phyloP scores from a whole-genome alignment of 805 yeast genomes.

The Suhomyces canberraensis region DNA sequence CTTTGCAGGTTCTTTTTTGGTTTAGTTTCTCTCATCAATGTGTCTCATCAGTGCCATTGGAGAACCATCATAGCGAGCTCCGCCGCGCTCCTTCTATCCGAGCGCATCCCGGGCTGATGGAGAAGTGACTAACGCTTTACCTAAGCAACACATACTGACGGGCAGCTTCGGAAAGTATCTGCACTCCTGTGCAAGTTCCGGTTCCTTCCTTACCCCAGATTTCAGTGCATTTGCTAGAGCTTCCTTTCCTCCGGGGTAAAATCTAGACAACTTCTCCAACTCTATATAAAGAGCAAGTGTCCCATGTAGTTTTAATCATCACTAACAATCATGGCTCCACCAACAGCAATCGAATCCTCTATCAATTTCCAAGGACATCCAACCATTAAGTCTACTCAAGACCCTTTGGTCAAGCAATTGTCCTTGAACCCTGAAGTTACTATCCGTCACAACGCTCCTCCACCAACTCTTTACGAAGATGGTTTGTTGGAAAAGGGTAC shows the following conservation, averaged over 20 bases:
- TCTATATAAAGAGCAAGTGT: background rate
- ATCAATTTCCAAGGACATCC: constrained; percentile 41
- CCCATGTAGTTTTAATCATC: no score
- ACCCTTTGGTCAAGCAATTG: constrained; percentile 41
- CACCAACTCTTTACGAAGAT: constrained; percentile 91
- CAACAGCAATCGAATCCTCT: constrained; percentile 44
- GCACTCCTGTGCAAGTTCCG: no score
- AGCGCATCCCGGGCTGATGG: no score
- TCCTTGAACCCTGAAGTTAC: constrained; percentile 57
- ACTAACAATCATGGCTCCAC: constrained; percentile 35
- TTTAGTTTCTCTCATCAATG: no score
- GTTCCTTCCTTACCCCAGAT: constrained; percentile 23
- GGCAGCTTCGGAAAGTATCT: no score
- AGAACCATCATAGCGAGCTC: no score
- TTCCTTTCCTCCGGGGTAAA: constrained; percentile 10
- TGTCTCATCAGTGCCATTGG: no score
- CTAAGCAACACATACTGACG: no score
- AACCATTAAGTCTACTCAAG: constrained; percentile 36
- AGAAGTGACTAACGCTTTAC: no score
- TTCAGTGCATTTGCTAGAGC: constrained; percentile 7
- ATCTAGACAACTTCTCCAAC: background rate
- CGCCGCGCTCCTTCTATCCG: no score
- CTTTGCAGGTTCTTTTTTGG: no score
- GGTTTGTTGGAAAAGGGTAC: constrained; percentile 88
- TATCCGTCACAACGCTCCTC: constrained; percentile 88